Percentiles rank a stretch among this genome's conserved stretches.
Conservation (phyloP, 805 yeast species). For the Saccharomycopsis capsularis region DNA sequence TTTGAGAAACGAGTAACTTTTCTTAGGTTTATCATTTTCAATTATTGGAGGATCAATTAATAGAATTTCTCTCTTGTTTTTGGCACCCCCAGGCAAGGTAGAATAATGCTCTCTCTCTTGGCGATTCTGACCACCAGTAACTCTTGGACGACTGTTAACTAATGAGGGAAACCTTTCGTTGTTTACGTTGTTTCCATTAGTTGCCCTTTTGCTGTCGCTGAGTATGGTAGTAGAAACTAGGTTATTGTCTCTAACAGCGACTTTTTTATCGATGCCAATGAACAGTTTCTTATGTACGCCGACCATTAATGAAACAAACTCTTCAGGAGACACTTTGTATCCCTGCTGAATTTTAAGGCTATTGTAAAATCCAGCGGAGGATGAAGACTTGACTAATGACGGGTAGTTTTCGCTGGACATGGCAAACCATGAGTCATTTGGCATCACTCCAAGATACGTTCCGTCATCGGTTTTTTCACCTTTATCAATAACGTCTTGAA, state of each 20-base stretch:
- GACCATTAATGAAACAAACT: conserved; percentile 36
- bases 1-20: conserved; percentile 8
- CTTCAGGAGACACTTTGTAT: conserved; percentile 14
- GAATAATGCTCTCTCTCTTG: conserved; percentile 8
- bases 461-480: conserved; percentile 29
- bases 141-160: conserved; percentile 16
- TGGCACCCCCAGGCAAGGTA: conserved; percentile 20
- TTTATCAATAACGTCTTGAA: conserved; percentile 27
- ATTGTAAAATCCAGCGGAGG: conserved; percentile 55
- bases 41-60: conserved; percentile 16
- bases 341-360: conserved; percentile 4
- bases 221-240: conserved; percentile 4
- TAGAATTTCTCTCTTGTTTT: background rate
- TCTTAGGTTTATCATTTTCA: background rate
- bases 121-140: conserved; percentile 13
- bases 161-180: conserved; percentile 6
- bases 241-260: background rate
- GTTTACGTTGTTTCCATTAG: background rate
- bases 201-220: background rate
- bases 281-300: conserved; percentile 42
- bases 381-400: conserved; percentile 73
- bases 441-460: conserved; percentile 62
- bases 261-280: background rate
- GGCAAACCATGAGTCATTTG: conserved; percentile 74
- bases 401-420: conserved; percentile 75